Evolutionary conservation across 2,329 filamentous ascomycete species (phyloP).

Genomic region (Fusarium nygamai): DNA sequence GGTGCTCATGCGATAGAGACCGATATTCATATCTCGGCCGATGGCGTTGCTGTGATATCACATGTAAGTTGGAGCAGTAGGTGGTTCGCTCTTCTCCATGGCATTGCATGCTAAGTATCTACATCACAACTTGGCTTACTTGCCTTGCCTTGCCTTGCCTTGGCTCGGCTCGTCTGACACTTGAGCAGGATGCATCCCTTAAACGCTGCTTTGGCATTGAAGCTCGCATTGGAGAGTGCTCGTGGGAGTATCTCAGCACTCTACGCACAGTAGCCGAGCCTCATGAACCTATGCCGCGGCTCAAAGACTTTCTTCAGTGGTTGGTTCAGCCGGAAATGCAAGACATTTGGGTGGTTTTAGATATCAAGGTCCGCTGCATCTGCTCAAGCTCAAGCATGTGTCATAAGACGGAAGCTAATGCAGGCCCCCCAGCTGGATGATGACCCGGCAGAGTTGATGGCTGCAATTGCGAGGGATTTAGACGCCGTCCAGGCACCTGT

Average conservation of each 20-base stretch:
- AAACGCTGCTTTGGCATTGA: conserved; percentile 84
- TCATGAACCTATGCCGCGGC: conserved; percentile 75
- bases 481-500: conserved; percentile 57
- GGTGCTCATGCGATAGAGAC: conserved; percentile 88
- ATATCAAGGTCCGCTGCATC: conserved; percentile 76
- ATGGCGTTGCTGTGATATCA: conserved; percentile 85
- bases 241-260: conserved; percentile 77
- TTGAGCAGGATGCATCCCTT: conserved; percentile 74
- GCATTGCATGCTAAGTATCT: neutral
- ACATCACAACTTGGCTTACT: neutral
- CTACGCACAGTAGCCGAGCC: conserved; percentile 75
- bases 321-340: conserved; percentile 71
- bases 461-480: conserved; percentile 72
- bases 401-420: conserved; percentile 15
- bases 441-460: conserved; percentile 75
- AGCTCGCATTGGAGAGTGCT: conserved; percentile 76
- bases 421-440: conserved; percentile 69
- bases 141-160: neutral
- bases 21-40: conserved; percentile 83
- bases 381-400: neutral
- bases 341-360: conserved; percentile 82
- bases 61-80: conserved; percentile 65
- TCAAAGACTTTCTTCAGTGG: conserved; percentile 79
- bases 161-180: neutral
- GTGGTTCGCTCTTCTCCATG: neutral